Evolutionary conservation across 2,329 filamentous ascomycete species (phyloP).

Genomic region (Capronia coronata): DNA sequence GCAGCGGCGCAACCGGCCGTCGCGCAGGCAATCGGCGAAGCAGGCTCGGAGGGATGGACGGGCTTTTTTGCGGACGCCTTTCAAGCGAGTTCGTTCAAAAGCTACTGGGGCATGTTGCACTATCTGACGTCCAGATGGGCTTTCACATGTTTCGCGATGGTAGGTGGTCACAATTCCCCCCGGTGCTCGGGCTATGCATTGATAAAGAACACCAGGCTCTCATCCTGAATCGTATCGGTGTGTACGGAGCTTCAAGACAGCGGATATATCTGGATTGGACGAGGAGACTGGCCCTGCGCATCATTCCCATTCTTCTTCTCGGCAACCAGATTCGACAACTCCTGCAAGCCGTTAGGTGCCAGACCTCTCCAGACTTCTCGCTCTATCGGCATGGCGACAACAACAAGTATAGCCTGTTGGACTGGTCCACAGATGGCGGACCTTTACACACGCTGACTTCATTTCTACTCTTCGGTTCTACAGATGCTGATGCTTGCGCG

Average conservation of each 20-base stretch:
- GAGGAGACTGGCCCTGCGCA: conserved; percentile 62
- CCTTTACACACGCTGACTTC: conserved; percentile 69
- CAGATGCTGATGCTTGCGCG: conserved; percentile 67
- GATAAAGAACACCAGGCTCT: conserved; percentile 52
- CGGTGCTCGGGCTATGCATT: conserved; percentile 20
- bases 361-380: conserved; percentile 70
- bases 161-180: conserved; percentile 26
- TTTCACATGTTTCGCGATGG: conserved; percentile 73
- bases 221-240: conserved; percentile 81
- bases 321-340: conserved; percentile 61
- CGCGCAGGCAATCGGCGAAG: conserved; percentile 33
- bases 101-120: conserved; percentile 77
- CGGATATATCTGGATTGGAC: conserved; percentile 70
- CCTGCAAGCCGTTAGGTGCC: conserved; percentile 82
- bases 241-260: conserved; percentile 83
- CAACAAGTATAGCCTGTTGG: conserved; percentile 58
- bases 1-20: conserved; percentile 33
- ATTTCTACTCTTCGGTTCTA: conserved; percentile 63
- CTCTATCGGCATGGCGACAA: conserved; percentile 63
- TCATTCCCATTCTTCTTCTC: conserved; percentile 65
- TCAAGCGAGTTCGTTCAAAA: conserved; percentile 48
- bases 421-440: conserved; percentile 63
- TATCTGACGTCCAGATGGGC: conserved; percentile 93
- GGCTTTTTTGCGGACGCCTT: conserved; percentile 41
- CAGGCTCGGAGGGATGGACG: conserved; percentile 33